Evolutionary conservation across 139 green algal species (phyloP).

Genomic region (Micromonas commoda): DNA sequence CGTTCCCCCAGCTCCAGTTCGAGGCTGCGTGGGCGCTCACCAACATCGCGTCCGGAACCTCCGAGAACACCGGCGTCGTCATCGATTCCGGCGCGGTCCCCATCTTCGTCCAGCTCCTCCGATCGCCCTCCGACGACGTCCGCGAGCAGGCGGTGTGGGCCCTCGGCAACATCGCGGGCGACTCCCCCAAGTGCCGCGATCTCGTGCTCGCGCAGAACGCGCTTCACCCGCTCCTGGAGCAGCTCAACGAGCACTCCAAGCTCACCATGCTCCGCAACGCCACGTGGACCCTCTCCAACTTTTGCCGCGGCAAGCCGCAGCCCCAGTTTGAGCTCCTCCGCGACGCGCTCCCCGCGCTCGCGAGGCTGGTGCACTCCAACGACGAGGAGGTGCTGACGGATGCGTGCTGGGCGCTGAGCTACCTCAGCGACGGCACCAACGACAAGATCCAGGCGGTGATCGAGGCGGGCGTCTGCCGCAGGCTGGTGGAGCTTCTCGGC

Average conservation of each 20-base stretch:
- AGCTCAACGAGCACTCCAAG: slow-evolving; percentile 85
- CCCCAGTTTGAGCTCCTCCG: slow-evolving; percentile 68
- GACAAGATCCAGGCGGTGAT: slow-evolving; percentile 98
- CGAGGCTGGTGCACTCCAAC: slow-evolving; percentile 79
- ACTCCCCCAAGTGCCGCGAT: slow-evolving; percentile 90
- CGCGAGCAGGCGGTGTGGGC: slow-evolving; percentile 98
- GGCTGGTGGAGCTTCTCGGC: slow-evolving; percentile 78
- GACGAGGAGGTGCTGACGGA: slow-evolving; percentile 99
- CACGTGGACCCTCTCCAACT: slow-evolving; percentile 99
- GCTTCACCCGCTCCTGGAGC: slow-evolving; percentile 82
- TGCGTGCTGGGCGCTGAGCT: slow-evolving; percentile 97
- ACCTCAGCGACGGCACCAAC: slow-evolving; percentile 97
- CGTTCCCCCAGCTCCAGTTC: slow-evolving; percentile 84
- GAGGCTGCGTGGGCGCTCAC: slow-evolving; percentile 98
- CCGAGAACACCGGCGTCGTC: slow-evolving; percentile 92
- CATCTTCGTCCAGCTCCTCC: slow-evolving; percentile 94
- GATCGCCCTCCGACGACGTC: slow-evolving; percentile 86
- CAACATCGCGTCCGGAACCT: slow-evolving; percentile 96
- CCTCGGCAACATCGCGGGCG: slow-evolving; percentile 96
- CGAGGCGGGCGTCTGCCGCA: slow-evolving; percentile 77
- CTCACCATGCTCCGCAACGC: slow-evolving; percentile 97
- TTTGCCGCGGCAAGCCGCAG: slow-evolving; percentile 96
- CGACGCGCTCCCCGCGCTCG: slow-evolving; percentile 77
- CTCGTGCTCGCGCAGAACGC: slow-evolving; percentile 78
- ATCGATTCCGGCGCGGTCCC: slow-evolving; percentile 92